Conservation (phyloP, 179 eudicot genomes). For the Nepenthes alata region DNA sequence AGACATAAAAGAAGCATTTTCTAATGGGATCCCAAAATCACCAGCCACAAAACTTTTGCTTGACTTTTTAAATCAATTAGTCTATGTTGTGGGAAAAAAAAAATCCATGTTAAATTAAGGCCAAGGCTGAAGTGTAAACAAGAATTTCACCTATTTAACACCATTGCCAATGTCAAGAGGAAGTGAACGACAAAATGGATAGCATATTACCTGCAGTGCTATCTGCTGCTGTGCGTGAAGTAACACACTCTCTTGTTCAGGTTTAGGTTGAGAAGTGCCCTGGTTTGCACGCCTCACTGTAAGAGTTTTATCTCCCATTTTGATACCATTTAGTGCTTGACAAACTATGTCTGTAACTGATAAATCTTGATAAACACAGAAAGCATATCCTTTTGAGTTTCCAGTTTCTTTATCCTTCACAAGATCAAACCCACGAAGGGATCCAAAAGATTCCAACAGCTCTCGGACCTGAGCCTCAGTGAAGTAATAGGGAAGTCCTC, state of each 20-base stretch:
- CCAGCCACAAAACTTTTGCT: too few relatives aligned
- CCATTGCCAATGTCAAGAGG: too few relatives aligned
- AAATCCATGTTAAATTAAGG: too few relatives aligned
- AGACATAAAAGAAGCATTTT: too few relatives aligned
- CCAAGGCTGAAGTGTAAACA: too few relatives aligned
- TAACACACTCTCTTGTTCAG: slow-evolving; percentile 87
- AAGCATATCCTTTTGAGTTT: slow-evolving; percentile 96
- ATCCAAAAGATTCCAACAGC: slow-evolving; percentile 86
- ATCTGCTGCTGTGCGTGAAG: slow-evolving; percentile 94
- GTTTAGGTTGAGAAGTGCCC: slow-evolving; percentile 81
- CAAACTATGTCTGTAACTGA: slow-evolving; percentile 89
- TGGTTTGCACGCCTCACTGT: slow-evolving; percentile 97
- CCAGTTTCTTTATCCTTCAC: slow-evolving; percentile 98
- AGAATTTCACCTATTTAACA: too few relatives aligned
- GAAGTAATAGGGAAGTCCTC: slow-evolving; percentile 92
- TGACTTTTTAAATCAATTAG: too few relatives aligned
- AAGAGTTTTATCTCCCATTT: slow-evolving; percentile 77
- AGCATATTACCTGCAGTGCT: slow-evolving; percentile 56
- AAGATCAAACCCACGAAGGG: slow-evolving; percentile 85
- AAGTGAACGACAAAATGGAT: not conserved
- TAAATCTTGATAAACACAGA: slow-evolving; percentile 83
- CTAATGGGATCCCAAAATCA: too few relatives aligned
- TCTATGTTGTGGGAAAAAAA: too few relatives aligned
- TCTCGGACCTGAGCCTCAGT: slow-evolving; percentile 90
- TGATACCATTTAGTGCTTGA: slow-evolving; percentile 91